A percentile compares a stretch with the other conserved stretches of the same genome.
Conservation (phyloP, 352 stramenopile species). For the Phytophthora colocasiae region DNA sequence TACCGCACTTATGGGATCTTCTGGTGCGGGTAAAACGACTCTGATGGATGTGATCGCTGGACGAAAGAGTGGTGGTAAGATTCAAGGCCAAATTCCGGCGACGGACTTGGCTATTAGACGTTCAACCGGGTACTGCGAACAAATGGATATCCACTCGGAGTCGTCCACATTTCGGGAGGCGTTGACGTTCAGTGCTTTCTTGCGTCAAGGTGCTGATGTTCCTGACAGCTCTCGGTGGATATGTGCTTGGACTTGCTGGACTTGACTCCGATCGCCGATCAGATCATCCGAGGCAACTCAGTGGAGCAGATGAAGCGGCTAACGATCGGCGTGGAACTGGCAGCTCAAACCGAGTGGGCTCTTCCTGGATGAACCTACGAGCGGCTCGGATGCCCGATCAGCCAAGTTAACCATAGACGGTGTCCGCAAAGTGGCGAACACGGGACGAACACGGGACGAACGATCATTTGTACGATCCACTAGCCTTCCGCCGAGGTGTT, state of each 20-base stretch:
- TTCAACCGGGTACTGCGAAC: constrained; percentile 23
- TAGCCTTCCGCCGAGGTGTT: constrained; percentile 24
- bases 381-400: constrained; percentile 22
- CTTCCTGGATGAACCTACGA: constrained; percentile 28
- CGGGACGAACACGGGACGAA: constrained; percentile 6
- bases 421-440: constrained; percentile 25
- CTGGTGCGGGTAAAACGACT: constrained; percentile 27
- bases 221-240: constrained; percentile 14
- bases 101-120: constrained; percentile 21
- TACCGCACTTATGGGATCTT: constrained; percentile 27
- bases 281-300: constrained; percentile 29
- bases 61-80: constrained; percentile 20
- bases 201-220: constrained; percentile 13
- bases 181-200: constrained; percentile 22
- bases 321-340: constrained; percentile 22
- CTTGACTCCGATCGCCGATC: constrained; percentile 18
- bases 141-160: constrained; percentile 24
- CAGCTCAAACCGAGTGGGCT: constrained; percentile 19
- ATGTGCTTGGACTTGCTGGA: constrained; percentile 15
- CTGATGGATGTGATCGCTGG: constrained; percentile 26
- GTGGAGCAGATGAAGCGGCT: constrained; percentile 32
- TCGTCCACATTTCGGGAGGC: constrained; percentile 21
- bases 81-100: constrained; percentile 14
- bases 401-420: constrained; percentile 27
- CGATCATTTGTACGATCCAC: constrained; percentile 19